Percentiles rank a stretch among this genome's conserved stretches.
Conservation (phyloP, 106 monocot genomes). For the Triglochin maritima region DNA sequence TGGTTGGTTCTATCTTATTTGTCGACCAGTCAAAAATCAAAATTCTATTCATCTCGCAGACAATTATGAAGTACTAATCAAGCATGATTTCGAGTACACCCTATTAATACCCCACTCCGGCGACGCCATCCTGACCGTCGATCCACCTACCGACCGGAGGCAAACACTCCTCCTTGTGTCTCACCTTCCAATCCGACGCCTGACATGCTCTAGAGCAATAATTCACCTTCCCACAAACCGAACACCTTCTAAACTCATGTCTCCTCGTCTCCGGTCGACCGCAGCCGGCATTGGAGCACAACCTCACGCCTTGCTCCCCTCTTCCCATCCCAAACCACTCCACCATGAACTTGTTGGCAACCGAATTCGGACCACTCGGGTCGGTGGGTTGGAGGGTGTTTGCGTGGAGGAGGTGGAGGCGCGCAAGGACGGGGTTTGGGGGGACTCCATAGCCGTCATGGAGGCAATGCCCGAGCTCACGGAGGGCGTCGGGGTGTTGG, state of each 20-base stretch:
- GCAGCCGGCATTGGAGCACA: constrained; percentile 43
- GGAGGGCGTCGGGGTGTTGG: constrained; percentile 62
- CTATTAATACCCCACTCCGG: no score
- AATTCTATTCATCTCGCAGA: no score
- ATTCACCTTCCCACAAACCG: constrained; percentile 43
- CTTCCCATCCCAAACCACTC: constrained; percentile 44
- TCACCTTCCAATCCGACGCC: constrained; percentile 43
- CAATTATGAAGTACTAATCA: no score
- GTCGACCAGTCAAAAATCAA: no score
- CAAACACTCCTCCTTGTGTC: constrained; percentile 29
- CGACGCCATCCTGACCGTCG: no score
- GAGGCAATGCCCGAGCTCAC: constrained; percentile 83
- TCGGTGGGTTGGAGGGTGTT: constrained; percentile 29
- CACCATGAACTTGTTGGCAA: constrained; percentile 50
- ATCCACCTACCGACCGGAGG: no score
- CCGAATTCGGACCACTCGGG: constrained; percentile 31
- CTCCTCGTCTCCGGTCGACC: constrained; percentile 50
- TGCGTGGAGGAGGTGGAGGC: constrained; percentile 43
- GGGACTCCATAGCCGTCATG: constrained; percentile 73
- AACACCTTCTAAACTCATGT: constrained; percentile 64
- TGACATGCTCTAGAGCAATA: constrained; percentile 71
- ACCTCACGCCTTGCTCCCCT: constrained; percentile 14
- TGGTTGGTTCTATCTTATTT: no score
- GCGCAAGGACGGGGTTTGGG: constrained; percentile 31
- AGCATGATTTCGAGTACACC: no score